A percentile compares a stretch with the other conserved stretches of the same genome.
Conservation (phyloP, 2,329 filamentous ascomycete genomes). For the Diaporthe velutina region DNA sequence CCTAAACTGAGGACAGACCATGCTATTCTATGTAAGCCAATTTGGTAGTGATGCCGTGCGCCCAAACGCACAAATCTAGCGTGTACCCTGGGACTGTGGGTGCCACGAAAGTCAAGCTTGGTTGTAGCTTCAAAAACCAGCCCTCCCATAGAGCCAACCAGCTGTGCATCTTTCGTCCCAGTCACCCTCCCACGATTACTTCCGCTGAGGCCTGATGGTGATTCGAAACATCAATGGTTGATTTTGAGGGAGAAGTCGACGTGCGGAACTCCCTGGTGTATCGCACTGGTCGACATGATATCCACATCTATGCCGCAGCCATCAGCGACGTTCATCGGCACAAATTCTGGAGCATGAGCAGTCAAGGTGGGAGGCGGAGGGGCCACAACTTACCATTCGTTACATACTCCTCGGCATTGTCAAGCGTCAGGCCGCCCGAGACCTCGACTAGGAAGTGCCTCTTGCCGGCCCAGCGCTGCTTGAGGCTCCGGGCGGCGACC, state of each 20-base stretch:
- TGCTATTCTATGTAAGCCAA: background rate
- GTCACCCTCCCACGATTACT: background rate
- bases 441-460: conserved; percentile 88
- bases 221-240: conserved; percentile 52
- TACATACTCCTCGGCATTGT: conserved; percentile 88
- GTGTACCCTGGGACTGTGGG: too few relatives aligned
- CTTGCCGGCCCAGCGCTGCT: conserved; percentile 83
- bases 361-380: background rate
- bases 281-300: conserved; percentile 95
- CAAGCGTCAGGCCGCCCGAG: conserved; percentile 87
- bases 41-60: too few relatives aligned
- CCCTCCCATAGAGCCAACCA: background rate
- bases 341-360: background rate
- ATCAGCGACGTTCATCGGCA: background rate
- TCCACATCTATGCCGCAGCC: conserved; percentile 76
- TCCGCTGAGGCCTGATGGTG: background rate
- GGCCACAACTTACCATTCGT: conserved; percentile 69
- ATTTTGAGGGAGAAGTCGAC: conserved; percentile 98
- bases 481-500: conserved; percentile 79
- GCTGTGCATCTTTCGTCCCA: too few relatives aligned
- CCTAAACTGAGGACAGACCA: background rate
- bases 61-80: background rate
- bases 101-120: background rate
- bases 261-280: conserved; percentile 94
- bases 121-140: background rate